A percentile compares a stretch with the other conserved stretches of the same genome.
These are phyloP conservation scores for Nymphaea thermarum DNA, from an alignment of 164 flowering plant genomes.

Conservation along the genomic window DNA sequence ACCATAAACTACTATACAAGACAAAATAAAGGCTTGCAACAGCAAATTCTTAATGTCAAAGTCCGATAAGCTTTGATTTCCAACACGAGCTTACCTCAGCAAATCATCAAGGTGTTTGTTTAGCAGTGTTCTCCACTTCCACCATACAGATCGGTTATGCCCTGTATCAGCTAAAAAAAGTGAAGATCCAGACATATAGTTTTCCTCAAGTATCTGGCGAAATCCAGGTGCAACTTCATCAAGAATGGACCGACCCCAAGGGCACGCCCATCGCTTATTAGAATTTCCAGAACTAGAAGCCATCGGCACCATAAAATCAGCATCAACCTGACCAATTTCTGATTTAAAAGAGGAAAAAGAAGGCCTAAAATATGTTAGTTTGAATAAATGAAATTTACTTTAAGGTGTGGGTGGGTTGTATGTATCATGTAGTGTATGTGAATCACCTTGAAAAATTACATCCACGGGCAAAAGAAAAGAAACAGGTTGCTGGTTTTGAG, in stretches of 20 bases:
- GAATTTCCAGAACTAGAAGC: slow-evolving; percentile 9
- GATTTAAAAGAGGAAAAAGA: slow-evolving; percentile 2
- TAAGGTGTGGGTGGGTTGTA: background rate
- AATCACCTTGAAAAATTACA: slow-evolving; percentile 47
- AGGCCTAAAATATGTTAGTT: too few relatives aligned
- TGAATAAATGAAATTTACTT: background rate
- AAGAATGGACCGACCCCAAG: slow-evolving; percentile 68
- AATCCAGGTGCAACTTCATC: slow-evolving; percentile 73
- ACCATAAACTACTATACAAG: background rate
- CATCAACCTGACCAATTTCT: slow-evolving; percentile 33
- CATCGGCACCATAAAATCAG: slow-evolving; percentile 10
- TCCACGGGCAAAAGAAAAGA: slow-evolving; percentile 54
- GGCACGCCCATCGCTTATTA: slow-evolving; percentile 55
- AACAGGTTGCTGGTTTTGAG: slow-evolving; percentile 43
- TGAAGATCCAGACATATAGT: slow-evolving; percentile 43
- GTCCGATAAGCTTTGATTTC: background rate
- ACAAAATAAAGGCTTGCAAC: background rate
- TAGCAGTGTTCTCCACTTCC: slow-evolving; percentile 64
- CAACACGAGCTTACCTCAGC: slow-evolving; percentile 32
- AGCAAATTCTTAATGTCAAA: background rate
- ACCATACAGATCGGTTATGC: slow-evolving; percentile 50
- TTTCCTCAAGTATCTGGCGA: slow-evolving; percentile 55
- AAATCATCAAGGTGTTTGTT: slow-evolving; percentile 52
- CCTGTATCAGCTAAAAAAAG: slow-evolving; percentile 34
- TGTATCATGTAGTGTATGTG: background rate